Evolutionary conservation across 345 rosid species (phyloP).

Genomic region (Schrenkiella parvula): DNA sequence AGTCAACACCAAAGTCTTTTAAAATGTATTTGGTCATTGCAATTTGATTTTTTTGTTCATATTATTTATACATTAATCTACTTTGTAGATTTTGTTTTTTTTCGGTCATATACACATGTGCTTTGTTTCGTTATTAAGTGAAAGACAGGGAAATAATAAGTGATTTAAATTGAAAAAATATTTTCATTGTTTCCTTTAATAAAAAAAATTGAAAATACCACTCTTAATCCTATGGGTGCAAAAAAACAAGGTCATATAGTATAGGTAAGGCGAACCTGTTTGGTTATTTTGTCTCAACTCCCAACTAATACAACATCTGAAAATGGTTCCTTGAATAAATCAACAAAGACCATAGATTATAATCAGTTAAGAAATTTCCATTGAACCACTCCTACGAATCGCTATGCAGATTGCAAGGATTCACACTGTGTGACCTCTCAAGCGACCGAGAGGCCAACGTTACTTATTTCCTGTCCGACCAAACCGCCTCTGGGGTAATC

Average conservation of each 20-base stretch:
- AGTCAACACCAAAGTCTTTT: conserved; percentile 28
- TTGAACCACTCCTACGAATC: not conserved
- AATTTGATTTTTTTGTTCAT: not conserved
- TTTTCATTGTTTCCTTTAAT: not conserved
- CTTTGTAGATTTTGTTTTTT: not conserved
- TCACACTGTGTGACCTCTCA: conserved; percentile 17
- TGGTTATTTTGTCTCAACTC: not conserved
- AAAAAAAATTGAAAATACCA: not conserved
- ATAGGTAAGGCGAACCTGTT: not conserved
- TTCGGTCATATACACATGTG: not conserved
- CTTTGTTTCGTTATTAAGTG: not conserved
- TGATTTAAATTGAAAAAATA: not conserved
- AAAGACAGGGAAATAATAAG: not conserved
- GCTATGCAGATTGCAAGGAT: conserved; percentile 10
- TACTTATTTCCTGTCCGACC: conserved; percentile 27
- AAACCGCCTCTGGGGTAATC: conserved; percentile 26
- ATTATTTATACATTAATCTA: not conserved
- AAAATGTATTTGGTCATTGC: not conserved
- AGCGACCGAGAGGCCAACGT: not conserved
- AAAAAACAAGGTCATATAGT: not conserved
- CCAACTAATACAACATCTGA: not conserved
- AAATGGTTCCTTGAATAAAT: conserved; percentile 5
- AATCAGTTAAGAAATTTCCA: not conserved
- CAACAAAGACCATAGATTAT: conserved; percentile 10
- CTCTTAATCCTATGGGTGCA: not conserved